Evolutionary conservation across 2,329 filamentous ascomycete genomes (phyloP), one percentile per base, ranked within the genome.

Genomic region (Biscogniauxia marginata): DNA sequence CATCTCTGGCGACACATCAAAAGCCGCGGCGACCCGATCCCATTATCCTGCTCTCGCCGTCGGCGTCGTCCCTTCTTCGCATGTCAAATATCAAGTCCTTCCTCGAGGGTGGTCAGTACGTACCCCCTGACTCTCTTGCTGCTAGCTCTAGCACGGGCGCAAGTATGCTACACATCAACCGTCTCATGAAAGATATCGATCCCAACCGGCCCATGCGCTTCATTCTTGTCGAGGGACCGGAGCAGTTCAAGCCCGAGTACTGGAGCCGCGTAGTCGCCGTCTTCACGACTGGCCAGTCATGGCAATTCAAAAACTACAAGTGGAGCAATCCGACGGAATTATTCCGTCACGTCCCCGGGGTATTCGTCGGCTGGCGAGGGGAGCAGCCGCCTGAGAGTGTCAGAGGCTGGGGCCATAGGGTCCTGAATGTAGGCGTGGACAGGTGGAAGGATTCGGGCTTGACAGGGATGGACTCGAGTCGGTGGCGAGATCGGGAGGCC

Each of bases 291-390:
- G 95, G 95, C 30, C 95, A 99, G 77, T 87, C 89, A 8, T 99
- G 95, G 95, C 95, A 99, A 75, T 99, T 99, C 78, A 96, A 97
- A 77, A 90, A 86, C 64, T 99, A 99, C 83, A 96, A 96, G 75
- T 99, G 95, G 91, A 88, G 88, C 64, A 88, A 89, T 54, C 90
- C 95, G 0, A 83, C 86, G 13, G 95, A 98, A 69, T 80, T 99
- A 50, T 99, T 99, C 77, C 85, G 86, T 63, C 90, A 97, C 69
- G 90, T 91, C 2, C 80, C 91, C 13, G 95, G 95, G 54, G 79
- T 99, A 50, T 96, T 91, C 69, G 86, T 99, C 2, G 95, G 95
- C 3, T 98, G 92, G 91, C 85, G 89, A 59, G 92, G 90, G 50
- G 93, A 98, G 69, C 82, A 86, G 60, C 75, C 87, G 3, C 95